Evolutionary conservation across 441 rosid species (phyloP).

Genomic region (Theobroma grandiflorum): DNA sequence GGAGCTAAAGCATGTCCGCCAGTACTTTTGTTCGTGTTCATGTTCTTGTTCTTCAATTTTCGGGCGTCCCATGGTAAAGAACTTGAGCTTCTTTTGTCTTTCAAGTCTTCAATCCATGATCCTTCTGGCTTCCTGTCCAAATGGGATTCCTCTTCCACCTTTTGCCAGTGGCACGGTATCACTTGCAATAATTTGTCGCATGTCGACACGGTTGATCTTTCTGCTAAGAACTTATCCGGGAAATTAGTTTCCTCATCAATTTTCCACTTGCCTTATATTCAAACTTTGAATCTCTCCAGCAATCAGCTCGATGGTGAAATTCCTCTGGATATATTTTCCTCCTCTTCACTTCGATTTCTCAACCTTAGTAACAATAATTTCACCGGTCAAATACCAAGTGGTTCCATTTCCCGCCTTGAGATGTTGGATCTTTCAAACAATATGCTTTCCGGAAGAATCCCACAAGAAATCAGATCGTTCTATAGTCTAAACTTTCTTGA

Average conservation of each 20-base stretch:
- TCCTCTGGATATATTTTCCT: slow-evolving; percentile 55
- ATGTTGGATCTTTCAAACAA: slow-evolving; percentile 82
- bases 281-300: slow-evolving; percentile 62
- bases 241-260: slow-evolving; percentile 41
- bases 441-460: slow-evolving; percentile 69
- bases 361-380: slow-evolving; percentile 89
- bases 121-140: slow-evolving; percentile 62
- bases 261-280: slow-evolving; percentile 60
- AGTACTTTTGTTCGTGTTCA: slow-evolving; percentile 33
- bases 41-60: slow-evolving; percentile 48
- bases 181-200: slow-evolving; percentile 62
- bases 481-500: slow-evolving; percentile 63
- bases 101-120: slow-evolving; percentile 67
- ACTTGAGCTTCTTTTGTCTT: slow-evolving; percentile 67
- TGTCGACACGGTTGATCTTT: slow-evolving; percentile 55
- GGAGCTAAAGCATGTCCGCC: slow-evolving; percentile 26
- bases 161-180: slow-evolving; percentile 80
- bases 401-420: slow-evolving; percentile 50
- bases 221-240: slow-evolving; percentile 72
- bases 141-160: slow-evolving; percentile 61
- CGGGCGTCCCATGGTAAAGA: slow-evolving; percentile 54
- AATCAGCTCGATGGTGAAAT: slow-evolving; percentile 69
- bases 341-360: slow-evolving; percentile 60
- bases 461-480: slow-evolving; percentile 57
- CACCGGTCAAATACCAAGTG: slow-evolving; percentile 57